phyloP scores from a whole-genome alignment of 2,329 filamentous ascomycete species.

The Escovopsis sp. region DNA sequence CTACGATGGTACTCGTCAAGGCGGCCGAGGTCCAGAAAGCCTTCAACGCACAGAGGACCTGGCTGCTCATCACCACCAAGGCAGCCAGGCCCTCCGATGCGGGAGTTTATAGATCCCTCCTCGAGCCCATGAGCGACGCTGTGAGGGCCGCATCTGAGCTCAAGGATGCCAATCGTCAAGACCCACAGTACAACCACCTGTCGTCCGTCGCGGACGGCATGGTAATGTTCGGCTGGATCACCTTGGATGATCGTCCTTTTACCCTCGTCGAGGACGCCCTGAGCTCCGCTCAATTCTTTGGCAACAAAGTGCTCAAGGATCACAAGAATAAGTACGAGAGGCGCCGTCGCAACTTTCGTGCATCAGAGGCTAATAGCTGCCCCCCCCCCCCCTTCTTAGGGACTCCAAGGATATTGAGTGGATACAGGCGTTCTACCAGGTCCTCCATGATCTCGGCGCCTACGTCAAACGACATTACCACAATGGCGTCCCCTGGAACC shows the following conservation, averaged over 20 bases:
- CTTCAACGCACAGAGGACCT: conserved; percentile 75
- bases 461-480: conserved; percentile 77
- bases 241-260: conserved; percentile 65
- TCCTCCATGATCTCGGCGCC: conserved; percentile 70
- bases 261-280: conserved; percentile 77
- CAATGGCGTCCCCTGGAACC: conserved; percentile 76
- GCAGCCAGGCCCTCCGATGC: conserved; percentile 65
- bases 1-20: conserved; percentile 12
- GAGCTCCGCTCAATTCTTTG: conserved; percentile 79
- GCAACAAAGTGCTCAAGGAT: conserved; percentile 85
- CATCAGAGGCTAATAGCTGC: conserved; percentile 6
- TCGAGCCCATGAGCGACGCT: conserved; percentile 76
- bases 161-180: conserved; percentile 66
- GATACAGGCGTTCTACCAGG: conserved; percentile 81
- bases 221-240: conserved; percentile 80
- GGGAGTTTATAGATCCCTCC: conserved; percentile 56
- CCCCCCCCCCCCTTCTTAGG: too few relatives aligned
- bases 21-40: conserved; percentile 42
- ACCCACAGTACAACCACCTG: conserved; percentile 64
- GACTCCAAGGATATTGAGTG: conserved; percentile 73
- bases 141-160: conserved; percentile 68
- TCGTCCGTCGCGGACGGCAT: conserved; percentile 84
- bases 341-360: neutral
- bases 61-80: conserved; percentile 76
- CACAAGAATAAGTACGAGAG: conserved; percentile 52